Percentiles rank a stretch among this genome's conserved stretches.
Conservation (phyloP, 768 basidiomycete species). For the Krasilnikovozyma curviuscula region DNA sequence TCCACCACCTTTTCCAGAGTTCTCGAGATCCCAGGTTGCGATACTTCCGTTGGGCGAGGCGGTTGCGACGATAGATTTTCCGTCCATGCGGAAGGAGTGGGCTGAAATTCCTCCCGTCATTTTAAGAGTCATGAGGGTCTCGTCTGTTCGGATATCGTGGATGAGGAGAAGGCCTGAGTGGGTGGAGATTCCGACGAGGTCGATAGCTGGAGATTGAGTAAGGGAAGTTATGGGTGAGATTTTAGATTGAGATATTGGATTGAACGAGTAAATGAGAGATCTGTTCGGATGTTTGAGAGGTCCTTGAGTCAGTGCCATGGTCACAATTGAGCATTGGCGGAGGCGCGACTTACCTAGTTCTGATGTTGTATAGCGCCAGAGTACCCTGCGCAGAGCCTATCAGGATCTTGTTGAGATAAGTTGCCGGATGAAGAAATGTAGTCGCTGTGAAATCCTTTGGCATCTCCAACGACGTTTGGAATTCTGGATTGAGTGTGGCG, state of each 20-base stretch:
- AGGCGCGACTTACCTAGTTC: slow-evolving; percentile 45
- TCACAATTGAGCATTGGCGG: neutral
- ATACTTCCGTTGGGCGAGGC: slow-evolving; percentile 73
- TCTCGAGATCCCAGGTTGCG: slow-evolving; percentile 79
- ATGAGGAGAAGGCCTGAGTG: slow-evolving; percentile 69
- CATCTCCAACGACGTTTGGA: slow-evolving; percentile 54
- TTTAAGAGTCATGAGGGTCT: slow-evolving; percentile 66
- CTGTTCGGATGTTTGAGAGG: too few species aligned
- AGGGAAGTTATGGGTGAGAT: slow-evolving; percentile 49
- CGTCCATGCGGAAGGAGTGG: slow-evolving; percentile 73
- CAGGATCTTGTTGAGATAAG: slow-evolving; percentile 88
- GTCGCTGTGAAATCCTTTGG: slow-evolving; percentile 71
- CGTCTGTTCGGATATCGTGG: slow-evolving; percentile 77
- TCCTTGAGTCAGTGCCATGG: neutral
- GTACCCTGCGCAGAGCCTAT: slow-evolving; percentile 61
- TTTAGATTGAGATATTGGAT: slow-evolving; percentile 29
- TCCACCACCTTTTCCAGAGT: slow-evolving; percentile 56
- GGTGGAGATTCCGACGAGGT: slow-evolving; percentile 85
- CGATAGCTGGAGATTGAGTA: slow-evolving; percentile 83
- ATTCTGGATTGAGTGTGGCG: slow-evolving; percentile 27
- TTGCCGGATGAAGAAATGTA: slow-evolving; percentile 71
- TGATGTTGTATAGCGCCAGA: slow-evolving; percentile 86
- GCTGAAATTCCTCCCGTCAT: slow-evolving; percentile 63
- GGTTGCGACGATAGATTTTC: slow-evolving; percentile 69
- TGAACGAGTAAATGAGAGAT: slow-evolving; percentile 63